A percentile compares a stretch with the other conserved stretches of the same genome.
Conservation (phyloP, 768 basidiomycete genomes). For the Cystobasidium ongulense region DNA sequence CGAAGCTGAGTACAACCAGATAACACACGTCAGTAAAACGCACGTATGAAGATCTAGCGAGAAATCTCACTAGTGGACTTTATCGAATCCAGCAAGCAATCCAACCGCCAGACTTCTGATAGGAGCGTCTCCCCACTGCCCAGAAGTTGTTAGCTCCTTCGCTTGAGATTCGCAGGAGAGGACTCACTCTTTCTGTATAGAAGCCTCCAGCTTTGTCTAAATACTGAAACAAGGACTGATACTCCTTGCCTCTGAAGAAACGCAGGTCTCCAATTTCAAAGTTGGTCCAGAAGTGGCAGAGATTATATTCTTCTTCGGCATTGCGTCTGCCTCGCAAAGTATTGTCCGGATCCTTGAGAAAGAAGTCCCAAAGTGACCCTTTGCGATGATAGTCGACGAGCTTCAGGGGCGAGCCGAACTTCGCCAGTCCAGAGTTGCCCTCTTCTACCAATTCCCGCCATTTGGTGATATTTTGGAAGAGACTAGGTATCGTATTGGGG, state of each 20-base stretch:
- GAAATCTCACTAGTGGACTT: slow-evolving; percentile 37
- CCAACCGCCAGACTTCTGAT: slow-evolving; percentile 35
- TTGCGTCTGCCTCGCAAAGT: neutral
- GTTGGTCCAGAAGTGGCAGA: slow-evolving; percentile 64
- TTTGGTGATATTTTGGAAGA: slow-evolving; percentile 2
- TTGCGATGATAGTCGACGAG: slow-evolving; percentile 1
- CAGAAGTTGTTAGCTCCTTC: neutral
- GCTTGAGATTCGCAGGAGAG: no score
- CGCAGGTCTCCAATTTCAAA: slow-evolving; percentile 82
- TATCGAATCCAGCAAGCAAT: slow-evolving; percentile 25
- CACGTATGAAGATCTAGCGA: neutral
- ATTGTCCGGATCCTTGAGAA: neutral
- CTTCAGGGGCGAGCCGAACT: neutral
- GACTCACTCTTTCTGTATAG: slow-evolving; percentile 43
- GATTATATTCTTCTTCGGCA: slow-evolving; percentile 4
- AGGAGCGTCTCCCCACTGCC: slow-evolving; percentile 38
- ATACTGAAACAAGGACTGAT: slow-evolving; percentile 65
- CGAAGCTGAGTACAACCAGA: slow-evolving; percentile 31
- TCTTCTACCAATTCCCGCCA: neutral
- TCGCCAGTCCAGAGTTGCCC: neutral
- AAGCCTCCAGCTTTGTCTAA: slow-evolving; percentile 65
- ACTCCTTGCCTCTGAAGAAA: slow-evolving; percentile 59
- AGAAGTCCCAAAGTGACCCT: slow-evolving; percentile 16
- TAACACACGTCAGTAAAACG: neutral
- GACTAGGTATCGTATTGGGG: slow-evolving; percentile 18